Conservation (phyloP, 768 basidiomycete genomes). For the Suillus decipiens region DNA sequence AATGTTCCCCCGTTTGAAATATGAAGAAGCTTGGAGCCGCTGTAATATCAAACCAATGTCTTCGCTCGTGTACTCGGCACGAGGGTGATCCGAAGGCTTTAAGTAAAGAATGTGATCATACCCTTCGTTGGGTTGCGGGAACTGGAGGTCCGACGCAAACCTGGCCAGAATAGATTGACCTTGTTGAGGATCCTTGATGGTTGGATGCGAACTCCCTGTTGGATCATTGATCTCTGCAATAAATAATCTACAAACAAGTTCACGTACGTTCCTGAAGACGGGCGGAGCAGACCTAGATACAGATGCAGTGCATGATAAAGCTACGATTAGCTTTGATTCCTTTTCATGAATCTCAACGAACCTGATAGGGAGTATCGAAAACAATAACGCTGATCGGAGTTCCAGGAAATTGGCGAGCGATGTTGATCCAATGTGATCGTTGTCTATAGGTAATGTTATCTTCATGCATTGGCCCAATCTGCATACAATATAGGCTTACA, state of each 20-base stretch:
- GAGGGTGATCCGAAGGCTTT: constrained; percentile 37
- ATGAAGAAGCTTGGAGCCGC: constrained; percentile 41
- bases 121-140: constrained; percentile 60
- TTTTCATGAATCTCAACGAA: constrained; percentile 34
- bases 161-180: constrained; percentile 63
- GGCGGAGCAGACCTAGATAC: constrained; percentile 56
- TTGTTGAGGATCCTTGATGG: constrained; percentile 62
- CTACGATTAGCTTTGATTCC: constrained; percentile 6
- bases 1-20: constrained; percentile 14
- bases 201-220: constrained; percentile 73
- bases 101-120: constrained; percentile 57
- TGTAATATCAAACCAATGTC: constrained; percentile 54
- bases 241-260: constrained; percentile 10
- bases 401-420: constrained; percentile 66
- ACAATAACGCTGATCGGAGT: constrained; percentile 72
- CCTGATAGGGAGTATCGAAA: constrained; percentile 77
- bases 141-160: constrained; percentile 61
- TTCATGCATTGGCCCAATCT: not conserved
- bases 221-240: constrained; percentile 16
- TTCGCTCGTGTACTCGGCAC: constrained; percentile 48
- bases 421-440: constrained; percentile 71
- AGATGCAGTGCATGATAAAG: constrained; percentile 20
- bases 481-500: constrained; percentile 45
- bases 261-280: constrained; percentile 61
- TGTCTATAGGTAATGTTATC: constrained; percentile 45